Evolutionary conservation across 1,284 basidiomycete genomes (phyloP).

Genomic region (Ceratobasidium sp.): DNA sequence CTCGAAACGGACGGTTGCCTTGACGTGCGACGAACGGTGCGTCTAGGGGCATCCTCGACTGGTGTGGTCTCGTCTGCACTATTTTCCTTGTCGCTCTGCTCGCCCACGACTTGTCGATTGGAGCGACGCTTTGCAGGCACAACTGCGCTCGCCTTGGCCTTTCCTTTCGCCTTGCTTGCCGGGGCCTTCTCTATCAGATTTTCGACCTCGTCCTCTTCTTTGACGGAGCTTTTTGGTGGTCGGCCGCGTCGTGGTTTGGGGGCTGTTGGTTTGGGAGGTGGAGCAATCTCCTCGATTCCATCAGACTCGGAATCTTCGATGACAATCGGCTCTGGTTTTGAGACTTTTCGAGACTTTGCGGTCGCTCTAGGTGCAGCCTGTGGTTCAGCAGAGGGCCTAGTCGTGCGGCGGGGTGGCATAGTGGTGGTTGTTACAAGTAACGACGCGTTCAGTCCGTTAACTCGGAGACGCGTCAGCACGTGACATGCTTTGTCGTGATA

Average conservation of each 20-base stretch:
- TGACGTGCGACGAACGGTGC: conserved; percentile 34
- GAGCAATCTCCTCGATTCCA: conserved; percentile 34
- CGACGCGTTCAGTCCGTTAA: conserved; percentile 5
- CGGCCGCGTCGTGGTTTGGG: conserved; percentile 33
- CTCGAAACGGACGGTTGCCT: conserved; percentile 43
- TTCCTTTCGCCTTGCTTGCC: conserved; percentile 30
- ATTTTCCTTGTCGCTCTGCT: conserved; percentile 40
- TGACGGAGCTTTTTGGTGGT: conserved; percentile 25
- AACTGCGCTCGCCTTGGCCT: conserved; percentile 40
- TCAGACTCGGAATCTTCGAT: conserved; percentile 45
- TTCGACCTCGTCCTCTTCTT: conserved; percentile 18
- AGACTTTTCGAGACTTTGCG: conserved; percentile 5
- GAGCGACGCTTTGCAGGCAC: conserved; percentile 43
- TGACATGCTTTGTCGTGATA: neutral
- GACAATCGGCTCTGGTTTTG: conserved; percentile 36
- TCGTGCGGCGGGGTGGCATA: conserved; percentile 39
- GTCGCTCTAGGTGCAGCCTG: conserved; percentile 17
- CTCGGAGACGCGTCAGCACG: conserved; percentile 27
- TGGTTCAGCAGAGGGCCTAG: conserved; percentile 28
- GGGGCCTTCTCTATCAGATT: conserved; percentile 29
- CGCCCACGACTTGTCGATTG: conserved; percentile 39
- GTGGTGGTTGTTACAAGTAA: conserved; percentile 27
- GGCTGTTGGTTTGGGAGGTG: conserved; percentile 29
- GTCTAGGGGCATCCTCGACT: conserved; percentile 37
- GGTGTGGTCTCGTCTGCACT: conserved; percentile 39